Conservation (phyloP, 768 basidiomycete genomes). For the Ramaria sp. region DNA sequence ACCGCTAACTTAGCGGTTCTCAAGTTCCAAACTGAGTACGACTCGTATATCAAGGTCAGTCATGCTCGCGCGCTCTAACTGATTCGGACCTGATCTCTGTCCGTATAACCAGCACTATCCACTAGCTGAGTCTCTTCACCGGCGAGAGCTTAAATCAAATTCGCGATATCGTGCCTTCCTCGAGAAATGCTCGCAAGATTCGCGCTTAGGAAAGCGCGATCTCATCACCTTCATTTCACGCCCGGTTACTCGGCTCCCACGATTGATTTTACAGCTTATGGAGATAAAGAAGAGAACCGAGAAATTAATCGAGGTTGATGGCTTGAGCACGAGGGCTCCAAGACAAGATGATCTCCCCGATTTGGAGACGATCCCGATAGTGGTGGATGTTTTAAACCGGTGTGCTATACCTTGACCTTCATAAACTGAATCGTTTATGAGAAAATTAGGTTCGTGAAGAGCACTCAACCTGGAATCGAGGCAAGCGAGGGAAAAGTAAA, state of each 20-base stretch:
- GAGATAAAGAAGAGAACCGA: constrained; percentile 56
- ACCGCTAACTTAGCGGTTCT: constrained; percentile 18
- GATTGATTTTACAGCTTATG: constrained; percentile 65
- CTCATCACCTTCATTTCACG: constrained; percentile 74
- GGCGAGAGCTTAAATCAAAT: constrained; percentile 63
- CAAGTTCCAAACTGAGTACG: constrained; percentile 55
- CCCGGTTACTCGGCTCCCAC: constrained; percentile 80
- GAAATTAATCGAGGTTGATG: neutral
- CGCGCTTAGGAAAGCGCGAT: constrained; percentile 63
- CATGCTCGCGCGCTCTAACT: neutral
- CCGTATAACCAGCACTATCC: constrained; percentile 49
- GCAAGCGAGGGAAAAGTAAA: constrained; percentile 88
- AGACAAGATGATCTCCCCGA: constrained; percentile 61
- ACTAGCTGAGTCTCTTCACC: constrained; percentile 71
- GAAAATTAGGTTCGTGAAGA: constrained; percentile 49
- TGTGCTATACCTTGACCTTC: neutral
- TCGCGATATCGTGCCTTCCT: constrained; percentile 56
- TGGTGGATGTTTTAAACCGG: constrained; percentile 49
- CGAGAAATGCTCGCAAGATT: constrained; percentile 47
- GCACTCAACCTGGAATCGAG: constrained; percentile 82
- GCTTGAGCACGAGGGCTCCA: neutral
- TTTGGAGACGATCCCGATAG: constrained; percentile 61
- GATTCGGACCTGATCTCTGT: neutral
- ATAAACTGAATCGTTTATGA: neutral
- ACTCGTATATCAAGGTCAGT: constrained; percentile 58